phyloP scores from a whole-genome alignment of 352 stramenopile species.

The Globisporangium takayamanum region DNA sequence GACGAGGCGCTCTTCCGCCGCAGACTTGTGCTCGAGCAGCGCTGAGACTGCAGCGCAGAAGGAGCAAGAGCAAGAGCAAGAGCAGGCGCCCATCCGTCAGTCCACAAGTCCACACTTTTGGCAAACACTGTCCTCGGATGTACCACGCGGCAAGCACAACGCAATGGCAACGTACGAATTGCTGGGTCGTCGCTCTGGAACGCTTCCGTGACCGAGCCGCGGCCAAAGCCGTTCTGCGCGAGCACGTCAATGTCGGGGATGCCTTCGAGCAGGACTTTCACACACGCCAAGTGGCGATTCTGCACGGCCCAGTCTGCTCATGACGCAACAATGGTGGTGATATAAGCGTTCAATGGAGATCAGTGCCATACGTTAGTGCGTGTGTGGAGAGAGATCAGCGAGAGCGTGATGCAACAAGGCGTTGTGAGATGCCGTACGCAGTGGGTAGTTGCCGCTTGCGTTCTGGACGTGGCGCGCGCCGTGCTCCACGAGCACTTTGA shows the following conservation, averaged over 20 bases:
- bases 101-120: not conserved
- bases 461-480: constrained; percentile 60
- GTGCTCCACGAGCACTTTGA: constrained; percentile 47
- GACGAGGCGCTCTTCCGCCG: constrained; percentile 67
- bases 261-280: constrained; percentile 64
- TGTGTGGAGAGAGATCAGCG: not conserved
- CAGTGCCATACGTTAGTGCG: not conserved
- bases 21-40: constrained; percentile 73
- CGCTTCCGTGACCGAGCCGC: constrained; percentile 75
- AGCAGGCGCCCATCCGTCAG: not conserved
- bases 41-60: constrained; percentile 35
- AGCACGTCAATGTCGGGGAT: constrained; percentile 77
- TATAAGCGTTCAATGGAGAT: too few relatives aligned
- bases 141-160: not conserved
- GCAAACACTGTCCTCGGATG: not conserved
- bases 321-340: too few relatives aligned
- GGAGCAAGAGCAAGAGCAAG: constrained; percentile 32
- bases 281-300: constrained; percentile 77
- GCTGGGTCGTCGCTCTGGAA: constrained; percentile 82
- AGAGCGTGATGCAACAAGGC: not conserved
- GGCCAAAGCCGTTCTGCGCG: constrained; percentile 74
- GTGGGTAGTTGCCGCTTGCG: constrained; percentile 61
- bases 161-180: constrained; percentile 44
- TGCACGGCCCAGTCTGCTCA: constrained; percentile 79
- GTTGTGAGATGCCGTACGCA: constrained; percentile 43